phyloP scores from a whole-genome alignment of 305 asterid species.

The Coffea humblotiana region DNA sequence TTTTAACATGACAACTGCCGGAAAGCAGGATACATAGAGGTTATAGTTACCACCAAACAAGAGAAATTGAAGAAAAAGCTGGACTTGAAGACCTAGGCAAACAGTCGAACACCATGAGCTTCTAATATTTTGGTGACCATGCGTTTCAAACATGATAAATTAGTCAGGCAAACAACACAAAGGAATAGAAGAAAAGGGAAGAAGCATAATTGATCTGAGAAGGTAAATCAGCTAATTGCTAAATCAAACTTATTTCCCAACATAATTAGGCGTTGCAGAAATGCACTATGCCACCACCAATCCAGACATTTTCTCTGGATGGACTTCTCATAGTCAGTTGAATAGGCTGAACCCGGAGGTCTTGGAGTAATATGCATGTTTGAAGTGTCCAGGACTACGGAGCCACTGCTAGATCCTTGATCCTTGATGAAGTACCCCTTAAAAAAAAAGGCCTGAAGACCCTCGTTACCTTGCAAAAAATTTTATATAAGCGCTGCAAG shows the following conservation, averaged over 20 bases:
- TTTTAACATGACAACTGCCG: not conserved
- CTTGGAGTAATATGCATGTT: constrained; percentile 4
- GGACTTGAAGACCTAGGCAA: not conserved
- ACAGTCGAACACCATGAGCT: not conserved
- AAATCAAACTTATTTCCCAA: constrained; percentile 12
- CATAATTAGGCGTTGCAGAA: not conserved
- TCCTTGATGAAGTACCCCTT: not conserved
- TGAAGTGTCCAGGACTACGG: not conserved
- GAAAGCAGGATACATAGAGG: not conserved
- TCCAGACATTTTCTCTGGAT: not conserved
- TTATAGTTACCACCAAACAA: not conserved
- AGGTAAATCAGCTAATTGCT: not conserved
- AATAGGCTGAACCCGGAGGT: not conserved
- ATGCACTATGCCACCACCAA: not conserved
- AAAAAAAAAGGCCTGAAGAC: not conserved
- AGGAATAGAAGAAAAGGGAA: not conserved
- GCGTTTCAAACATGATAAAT: too few relatives aligned
- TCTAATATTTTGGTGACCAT: not conserved
- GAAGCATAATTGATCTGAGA: not conserved
- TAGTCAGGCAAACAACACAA: not conserved
- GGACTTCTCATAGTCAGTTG: constrained; percentile 1
- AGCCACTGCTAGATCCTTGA: not conserved
- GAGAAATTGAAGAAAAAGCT: not conserved
- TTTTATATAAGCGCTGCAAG: constrained; percentile 15
- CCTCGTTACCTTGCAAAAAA: constrained; percentile 13